Evolutionary conservation across 495 filamentous ascomycete genomes (phyloP), one percentile per base, ranked within the genome.

Genomic region (Parathielavia appendiculata): DNA sequence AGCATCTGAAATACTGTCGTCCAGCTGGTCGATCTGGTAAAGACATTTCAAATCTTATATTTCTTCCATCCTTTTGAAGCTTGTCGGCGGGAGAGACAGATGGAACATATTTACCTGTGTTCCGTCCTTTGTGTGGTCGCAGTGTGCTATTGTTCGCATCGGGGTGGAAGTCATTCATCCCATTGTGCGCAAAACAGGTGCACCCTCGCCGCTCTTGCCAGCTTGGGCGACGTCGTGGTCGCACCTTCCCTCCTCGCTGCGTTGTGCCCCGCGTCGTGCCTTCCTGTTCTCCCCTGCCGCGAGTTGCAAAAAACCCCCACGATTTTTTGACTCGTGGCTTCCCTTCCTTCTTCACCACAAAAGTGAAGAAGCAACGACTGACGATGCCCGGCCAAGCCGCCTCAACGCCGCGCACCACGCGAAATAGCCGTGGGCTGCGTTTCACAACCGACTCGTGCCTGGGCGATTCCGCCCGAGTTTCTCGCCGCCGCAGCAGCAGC

Each of bases 351-450:
- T 38, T 40, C 19, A 49, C n/a, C 19, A 49, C n/a, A 12, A 43
- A 49, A 50, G 3, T 20, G 40, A 35, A 46, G 46, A 60, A 55
- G 16, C 39, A 16, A 58, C 54, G 23, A 54, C 57, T 60, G 40
- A 59, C 54, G 20, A 67, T 67, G 65, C 43, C 58, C 11, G 4
- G 56, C 20, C 53, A 64, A 62, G 59, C 59, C 26, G 26, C 26
- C 22, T 32, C 59, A 11, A 67, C 62, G 4, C 65, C 62, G 50
- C 65, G 65, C 38, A 63, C 62, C 23, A 64, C 65, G 59, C 65
- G 65, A 53, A 67, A 67, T 38, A 62, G 62, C 59, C 58, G 65
- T 55, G 65, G 65, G 2, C 43, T 67, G 20, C 62, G 65, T 19
- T 23, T 16, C 11, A 30, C 35, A 1, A 16, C 30, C 13, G 26